phyloP scores from a whole-genome alignment of 306 rosid species.

The Trifolium fragiferum region DNA sequence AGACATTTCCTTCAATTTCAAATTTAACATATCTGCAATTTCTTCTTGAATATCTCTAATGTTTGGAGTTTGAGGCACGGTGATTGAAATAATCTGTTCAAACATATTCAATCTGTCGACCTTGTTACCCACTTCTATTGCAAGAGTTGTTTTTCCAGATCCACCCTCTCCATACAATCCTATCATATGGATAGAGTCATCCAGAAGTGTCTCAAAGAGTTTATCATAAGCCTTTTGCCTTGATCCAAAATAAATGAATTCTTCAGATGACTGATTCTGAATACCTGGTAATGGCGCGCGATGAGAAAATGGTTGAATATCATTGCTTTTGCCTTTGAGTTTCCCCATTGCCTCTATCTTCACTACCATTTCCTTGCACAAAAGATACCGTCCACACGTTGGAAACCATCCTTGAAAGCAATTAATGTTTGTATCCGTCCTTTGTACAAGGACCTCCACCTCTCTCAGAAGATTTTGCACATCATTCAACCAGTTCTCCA shows the following conservation, averaged over 20 bases:
- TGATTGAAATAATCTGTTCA: not conserved
- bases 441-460: no score
- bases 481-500: no score
- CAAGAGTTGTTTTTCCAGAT: not conserved
- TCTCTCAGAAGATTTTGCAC: no score
- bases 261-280: not conserved
- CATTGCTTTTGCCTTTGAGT: no score
- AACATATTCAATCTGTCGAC: not conserved
- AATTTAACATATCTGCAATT: not conserved
- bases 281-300: not conserved
- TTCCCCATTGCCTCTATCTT: no score
- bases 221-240: not conserved
- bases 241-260: not conserved
- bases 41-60: not conserved
- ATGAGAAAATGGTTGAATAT: no score
- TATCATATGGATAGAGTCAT: not conserved
- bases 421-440: no score
- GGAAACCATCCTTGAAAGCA: no score
- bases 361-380: no score
- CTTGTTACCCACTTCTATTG: conserved; percentile 6
- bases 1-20: not conserved
- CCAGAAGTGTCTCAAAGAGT: not conserved
- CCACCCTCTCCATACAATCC: not conserved
- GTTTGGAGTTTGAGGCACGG: conserved; percentile 8
- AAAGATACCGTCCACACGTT: no score